Evolutionary conservation across 805 yeast genomes (phyloP).

Genomic region (Scheffersomyces amazonensis): DNA sequence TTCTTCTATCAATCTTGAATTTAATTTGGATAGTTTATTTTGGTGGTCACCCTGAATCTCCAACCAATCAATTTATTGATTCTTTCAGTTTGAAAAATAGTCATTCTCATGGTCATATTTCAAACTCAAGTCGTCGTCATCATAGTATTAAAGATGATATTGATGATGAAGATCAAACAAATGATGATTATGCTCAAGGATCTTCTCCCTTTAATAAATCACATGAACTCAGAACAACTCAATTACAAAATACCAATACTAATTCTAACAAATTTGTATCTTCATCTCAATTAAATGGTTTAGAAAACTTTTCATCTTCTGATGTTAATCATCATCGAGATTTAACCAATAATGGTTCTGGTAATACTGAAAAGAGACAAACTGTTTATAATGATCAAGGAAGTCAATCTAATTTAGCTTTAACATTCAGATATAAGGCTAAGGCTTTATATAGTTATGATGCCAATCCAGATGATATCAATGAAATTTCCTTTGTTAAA

Average conservation of each 20-base stretch:
- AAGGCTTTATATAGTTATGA: slow-evolving; percentile 82
- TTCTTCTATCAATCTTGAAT: slow-evolving; percentile 77
- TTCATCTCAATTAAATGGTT: slow-evolving; percentile 57
- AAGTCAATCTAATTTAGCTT: slow-evolving; percentile 17
- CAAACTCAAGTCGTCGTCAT: slow-evolving; percentile 1
- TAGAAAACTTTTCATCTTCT: slow-evolving; percentile 49
- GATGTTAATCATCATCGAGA: slow-evolving; percentile 31
- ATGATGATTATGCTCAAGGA: slow-evolving; percentile 21
- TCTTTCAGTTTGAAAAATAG: slow-evolving; percentile 63
- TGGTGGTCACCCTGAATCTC: slow-evolving; percentile 89
- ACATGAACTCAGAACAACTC: slow-evolving; percentile 33
- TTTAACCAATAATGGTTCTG: slow-evolving; percentile 20
- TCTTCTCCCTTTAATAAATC: slow-evolving; percentile 14
- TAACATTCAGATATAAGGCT: slow-evolving; percentile 77
- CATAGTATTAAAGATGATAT: slow-evolving; percentile 5
- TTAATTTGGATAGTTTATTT: slow-evolving; percentile 83
- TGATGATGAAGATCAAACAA: slow-evolving; percentile 13
- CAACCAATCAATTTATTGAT: slow-evolving; percentile 80
- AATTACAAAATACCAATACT: slow-evolving; percentile 24
- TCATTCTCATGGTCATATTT: slow-evolving; percentile 12
- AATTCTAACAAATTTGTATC: slow-evolving; percentile 39
- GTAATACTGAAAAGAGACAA: slow-evolving; percentile 16
- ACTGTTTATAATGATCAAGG: slow-evolving; percentile 15
- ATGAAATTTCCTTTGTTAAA: slow-evolving; percentile 85
- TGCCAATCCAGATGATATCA: slow-evolving; percentile 90